A percentile compares a stretch with the other conserved stretches of the same genome.
Conservation (phyloP, 106 monocot species). For the Xerophyta viscosa region DNA sequence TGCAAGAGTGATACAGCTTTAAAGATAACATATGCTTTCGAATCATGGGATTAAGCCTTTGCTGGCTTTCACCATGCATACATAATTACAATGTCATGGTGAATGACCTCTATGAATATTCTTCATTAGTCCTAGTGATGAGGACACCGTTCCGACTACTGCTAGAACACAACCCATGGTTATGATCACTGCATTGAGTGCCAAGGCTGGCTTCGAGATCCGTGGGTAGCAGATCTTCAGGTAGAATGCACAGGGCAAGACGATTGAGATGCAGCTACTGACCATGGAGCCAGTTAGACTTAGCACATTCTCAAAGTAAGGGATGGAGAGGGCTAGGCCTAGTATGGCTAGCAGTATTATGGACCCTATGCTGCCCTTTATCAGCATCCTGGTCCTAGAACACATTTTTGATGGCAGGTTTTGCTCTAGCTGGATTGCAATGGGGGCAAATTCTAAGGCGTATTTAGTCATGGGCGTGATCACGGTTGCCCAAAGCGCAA, state of each 20-base stretch:
- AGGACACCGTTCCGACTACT: constrained; percentile 51
- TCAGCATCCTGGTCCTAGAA: constrained; percentile 21
- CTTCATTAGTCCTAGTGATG: constrained; percentile 40
- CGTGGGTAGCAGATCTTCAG: constrained; percentile 53
- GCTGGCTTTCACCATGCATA: no score
- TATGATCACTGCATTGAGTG: constrained; percentile 34
- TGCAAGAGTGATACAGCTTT: no score
- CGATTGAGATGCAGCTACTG: constrained; percentile 42
- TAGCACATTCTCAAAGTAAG: constrained; percentile 71
- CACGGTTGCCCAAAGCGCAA: constrained; percentile 74
- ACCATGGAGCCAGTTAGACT: constrained; percentile 75
- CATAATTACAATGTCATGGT: no score
- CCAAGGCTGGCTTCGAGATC: constrained; percentile 12
- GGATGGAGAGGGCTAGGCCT: constrained; percentile 40
- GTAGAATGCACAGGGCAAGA: constrained; percentile 74
- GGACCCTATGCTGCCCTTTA: constrained; percentile 48
- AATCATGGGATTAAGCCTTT: not conserved
- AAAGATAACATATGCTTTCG: no score
- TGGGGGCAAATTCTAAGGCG: constrained; percentile 75
- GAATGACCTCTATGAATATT: constrained; percentile 38
- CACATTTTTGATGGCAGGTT: constrained; percentile 36
- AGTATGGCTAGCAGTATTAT: constrained; percentile 40
- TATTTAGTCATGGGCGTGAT: constrained; percentile 85
- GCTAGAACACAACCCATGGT: constrained; percentile 27
- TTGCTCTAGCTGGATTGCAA: constrained; percentile 62